Evolutionary conservation across 805 yeast species (phyloP), one percentile per base, ranked within the genome.

Genomic region (Danielia reshetovae): DNA sequence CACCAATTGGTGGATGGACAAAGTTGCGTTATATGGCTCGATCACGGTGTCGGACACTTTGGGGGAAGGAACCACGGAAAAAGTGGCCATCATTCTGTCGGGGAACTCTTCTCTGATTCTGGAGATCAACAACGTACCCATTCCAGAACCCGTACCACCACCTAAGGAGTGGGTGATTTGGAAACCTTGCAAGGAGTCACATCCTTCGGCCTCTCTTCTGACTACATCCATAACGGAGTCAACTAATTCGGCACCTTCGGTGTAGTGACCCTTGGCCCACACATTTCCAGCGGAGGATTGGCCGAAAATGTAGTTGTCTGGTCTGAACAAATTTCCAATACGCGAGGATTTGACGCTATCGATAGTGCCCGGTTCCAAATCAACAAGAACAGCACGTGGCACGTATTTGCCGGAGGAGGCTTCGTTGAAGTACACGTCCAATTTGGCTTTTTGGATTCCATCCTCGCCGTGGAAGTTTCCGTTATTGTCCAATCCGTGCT

Each of bases 261-360:
- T 88, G 71, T 88, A 88, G 67, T 85, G 93, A 57, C 96, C 96
- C 62, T 87, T 88, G 36, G 96, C 96, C 96, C 96, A 88, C 52
- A 85, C 94, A 56, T 88, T 88, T 52, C 96, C 96, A 1, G 96
- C 96, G 18, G 95, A 85, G 18, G 89, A 77, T 62, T 86, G 94
- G 31, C 96, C 96, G 55, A 78, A 84, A 45, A 88, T 83, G 53
- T 77, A 80, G 68, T 87, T 87, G 59, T 88, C 96, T 19, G 96
- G 96, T 65, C 96, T 83, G 65, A 86, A 88, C 48, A 88, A 68
- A 57, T 81, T 77, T 44, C 96, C 96, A 52, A 81, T 81, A n/a
- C 73, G 67, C 4, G 95, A 85, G 34, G 84, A 68, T 57, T 81
- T 80, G 38, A 88, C 90, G 24, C 81, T 75, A 57, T 88, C 96